Conservation (phyloP, 129 eudicot species). For the Glebionis coronaria region DNA sequence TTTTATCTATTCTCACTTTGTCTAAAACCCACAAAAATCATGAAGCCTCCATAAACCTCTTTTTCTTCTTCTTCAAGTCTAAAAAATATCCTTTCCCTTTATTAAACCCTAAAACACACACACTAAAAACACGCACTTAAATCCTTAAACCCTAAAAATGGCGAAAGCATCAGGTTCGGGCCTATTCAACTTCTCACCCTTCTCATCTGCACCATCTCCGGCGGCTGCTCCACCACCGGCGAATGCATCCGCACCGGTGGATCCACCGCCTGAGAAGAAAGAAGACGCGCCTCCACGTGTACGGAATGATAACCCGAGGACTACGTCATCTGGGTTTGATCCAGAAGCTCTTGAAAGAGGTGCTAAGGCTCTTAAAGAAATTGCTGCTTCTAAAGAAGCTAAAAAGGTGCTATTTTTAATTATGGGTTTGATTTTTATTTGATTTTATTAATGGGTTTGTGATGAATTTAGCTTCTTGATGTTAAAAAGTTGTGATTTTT, state of each 20-base stretch:
- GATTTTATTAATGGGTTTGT: too few relatives aligned
- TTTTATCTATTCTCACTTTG: too few relatives aligned
- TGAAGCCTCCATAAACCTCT: too few relatives aligned
- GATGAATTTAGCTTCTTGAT: too few relatives aligned
- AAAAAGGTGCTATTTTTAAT: slow-evolving; percentile 25
- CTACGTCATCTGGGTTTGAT: slow-evolving; percentile 86
- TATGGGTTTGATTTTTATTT: too few relatives aligned
- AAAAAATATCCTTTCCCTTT: background rate
- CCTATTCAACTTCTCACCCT: slow-evolving; percentile 60
- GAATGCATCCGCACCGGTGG: slow-evolving; percentile 15
- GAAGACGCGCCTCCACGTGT: slow-evolving; percentile 31
- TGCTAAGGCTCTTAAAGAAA: slow-evolving; percentile 52
- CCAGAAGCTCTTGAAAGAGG: slow-evolving; percentile 92
- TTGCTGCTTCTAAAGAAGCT: slow-evolving; percentile 47
- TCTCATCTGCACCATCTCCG: slow-evolving; percentile 33
- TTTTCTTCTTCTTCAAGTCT: slow-evolving; percentile 47
- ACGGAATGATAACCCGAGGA: slow-evolving; percentile 79
- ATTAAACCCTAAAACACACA: background rate
- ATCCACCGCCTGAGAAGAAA: slow-evolving; percentile 27
- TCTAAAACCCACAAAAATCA: too few relatives aligned
- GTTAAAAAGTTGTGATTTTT: too few relatives aligned
- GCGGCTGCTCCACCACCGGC: slow-evolving; percentile 30
- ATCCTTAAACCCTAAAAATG: slow-evolving; percentile 28
- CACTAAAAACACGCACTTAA: background rate
- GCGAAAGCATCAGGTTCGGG: slow-evolving; percentile 56